Percentiles rank a stretch among this genome's conserved stretches.
These are phyloP conservation scores for Clarireedia monteithiana DNA, from an alignment of 2,329 filamentous ascomycete genomes.

Conservation along the genomic window DNA sequence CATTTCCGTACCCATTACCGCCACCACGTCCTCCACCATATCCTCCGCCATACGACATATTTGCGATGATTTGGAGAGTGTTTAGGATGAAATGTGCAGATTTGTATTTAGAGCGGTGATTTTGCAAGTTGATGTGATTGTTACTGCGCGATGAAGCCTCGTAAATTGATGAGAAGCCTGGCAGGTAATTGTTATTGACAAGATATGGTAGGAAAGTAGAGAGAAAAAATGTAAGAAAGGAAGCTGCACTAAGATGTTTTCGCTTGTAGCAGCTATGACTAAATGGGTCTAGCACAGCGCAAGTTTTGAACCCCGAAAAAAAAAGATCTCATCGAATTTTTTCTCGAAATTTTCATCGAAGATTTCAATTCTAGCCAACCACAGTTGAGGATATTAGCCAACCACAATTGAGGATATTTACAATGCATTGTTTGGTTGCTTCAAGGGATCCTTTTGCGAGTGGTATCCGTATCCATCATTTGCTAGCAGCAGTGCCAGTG, in stretches of 20 bases:
- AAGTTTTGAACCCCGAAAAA: background rate
- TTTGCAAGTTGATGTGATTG: constrained; percentile 6
- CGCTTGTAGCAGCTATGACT: no score
- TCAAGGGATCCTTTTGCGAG: no score
- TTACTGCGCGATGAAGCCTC: constrained; percentile 12
- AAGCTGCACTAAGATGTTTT: background rate
- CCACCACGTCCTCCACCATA: constrained; percentile 49
- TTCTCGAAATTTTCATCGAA: background rate
- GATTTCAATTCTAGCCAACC: no score
- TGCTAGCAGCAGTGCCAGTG: no score
- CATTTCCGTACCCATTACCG: constrained; percentile 44
- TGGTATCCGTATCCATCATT: no score
- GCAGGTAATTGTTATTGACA: constrained; percentile 14
- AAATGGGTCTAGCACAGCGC: background rate
- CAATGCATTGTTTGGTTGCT: no score
- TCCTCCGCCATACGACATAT: constrained; percentile 54
- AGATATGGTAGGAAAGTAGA: constrained; percentile 10
- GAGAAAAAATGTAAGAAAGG: constrained; percentile 11
- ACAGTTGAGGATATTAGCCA: no score
- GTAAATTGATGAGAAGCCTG: constrained; percentile 18
- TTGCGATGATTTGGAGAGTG: constrained; percentile 6
- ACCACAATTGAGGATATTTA: no score
- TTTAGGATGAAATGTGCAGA: constrained; percentile 14
- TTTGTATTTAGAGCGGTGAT: constrained; percentile 8
- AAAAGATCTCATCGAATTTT: background rate